Base-by-base conservation (phyloP, 208 protist species). In the Wallacemonas rigidus region DNA sequence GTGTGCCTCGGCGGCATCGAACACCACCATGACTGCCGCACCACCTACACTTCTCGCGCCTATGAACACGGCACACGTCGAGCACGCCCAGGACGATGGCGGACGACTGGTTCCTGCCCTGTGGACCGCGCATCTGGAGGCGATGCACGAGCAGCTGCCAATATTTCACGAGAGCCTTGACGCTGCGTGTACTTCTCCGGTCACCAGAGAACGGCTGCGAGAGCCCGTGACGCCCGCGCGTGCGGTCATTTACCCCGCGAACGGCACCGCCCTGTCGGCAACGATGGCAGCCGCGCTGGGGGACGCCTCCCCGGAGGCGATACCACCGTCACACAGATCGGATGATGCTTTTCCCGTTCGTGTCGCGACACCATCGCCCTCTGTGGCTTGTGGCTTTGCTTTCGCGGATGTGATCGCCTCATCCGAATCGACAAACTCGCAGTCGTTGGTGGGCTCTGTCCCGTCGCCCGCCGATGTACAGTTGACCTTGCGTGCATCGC, bases 241-340 rank as follows among this genome's bases (percentile, higher is more conserved):
- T 44, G 60, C n/a, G 41, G 60, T 48, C 14, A n/a, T 50, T 3
- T 48, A 48, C 41, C 36, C 60, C 26, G 40, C 9, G 40, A 45
- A 45, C 17, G 41, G 40, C n/a, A 4, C 17, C 4, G 4, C 1
- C 12, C 56, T 3, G 45, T 6, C 45, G 45, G 12, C 12, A 0
- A 12, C 45, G 8, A 36, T 26, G 36, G 5, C 56, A 36, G 56
- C 56, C 12, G 56, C n/a, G 38, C 3, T 15, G 0, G 43, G 8
- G 40, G 60, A 38, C 35, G 56, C 12, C n/a, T 65, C 60, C 17
- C 60, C 43, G 3, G n/a, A 51, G 60, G 60, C 43, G 60, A 50
- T 65, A 8, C 11, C 60, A 65, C 43, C 43, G 7, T 50, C 45
- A 12, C 6, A 14, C 8, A 50, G 45, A 6, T 50, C 45, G 45